Conservation (phyloP, 2,329 filamentous ascomycete species). For the Trichoderma sp. region DNA sequence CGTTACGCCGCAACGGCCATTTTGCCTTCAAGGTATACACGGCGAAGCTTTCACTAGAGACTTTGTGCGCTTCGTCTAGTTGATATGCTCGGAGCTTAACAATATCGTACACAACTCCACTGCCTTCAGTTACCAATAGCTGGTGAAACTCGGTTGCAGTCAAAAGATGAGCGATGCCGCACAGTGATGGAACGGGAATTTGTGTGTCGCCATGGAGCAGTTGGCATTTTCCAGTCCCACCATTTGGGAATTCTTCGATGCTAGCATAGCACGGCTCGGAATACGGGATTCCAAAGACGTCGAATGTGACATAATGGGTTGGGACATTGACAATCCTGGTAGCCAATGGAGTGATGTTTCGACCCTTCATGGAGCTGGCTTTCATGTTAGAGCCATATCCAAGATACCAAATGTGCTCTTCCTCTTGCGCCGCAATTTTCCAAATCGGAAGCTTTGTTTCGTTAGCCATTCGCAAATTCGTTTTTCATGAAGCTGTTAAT, state of each 20-base stretch:
- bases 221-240: neutral
- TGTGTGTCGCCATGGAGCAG: neutral
- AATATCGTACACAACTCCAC: conserved; percentile 18
- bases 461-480: neutral
- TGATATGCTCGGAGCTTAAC: conserved; percentile 1
- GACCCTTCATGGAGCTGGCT: conserved; percentile 8
- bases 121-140: conserved; percentile 11
- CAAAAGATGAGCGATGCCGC: conserved; percentile 12
- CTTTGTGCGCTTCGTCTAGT: neutral
- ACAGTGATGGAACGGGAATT: conserved; percentile 5
- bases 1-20: conserved; percentile 17
- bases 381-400: conserved; percentile 22
- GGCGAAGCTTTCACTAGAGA: neutral
- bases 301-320: conserved; percentile 18
- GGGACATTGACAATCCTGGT: conserved; percentile 16
- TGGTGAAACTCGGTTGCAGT: conserved; percentile 12
- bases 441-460: neutral
- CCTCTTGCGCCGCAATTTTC: neutral
- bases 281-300: conserved; percentile 19
- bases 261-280: conserved; percentile 19
- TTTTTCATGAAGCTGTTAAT: neutral
- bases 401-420: conserved; percentile 12
- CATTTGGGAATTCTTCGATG: conserved; percentile 8
- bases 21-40: conserved; percentile 16
- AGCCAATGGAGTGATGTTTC: conserved; percentile 13